phyloP scores from a whole-genome alignment of 2,329 filamentous ascomycete genomes.

The Dryadomyces quercivorus region DNA sequence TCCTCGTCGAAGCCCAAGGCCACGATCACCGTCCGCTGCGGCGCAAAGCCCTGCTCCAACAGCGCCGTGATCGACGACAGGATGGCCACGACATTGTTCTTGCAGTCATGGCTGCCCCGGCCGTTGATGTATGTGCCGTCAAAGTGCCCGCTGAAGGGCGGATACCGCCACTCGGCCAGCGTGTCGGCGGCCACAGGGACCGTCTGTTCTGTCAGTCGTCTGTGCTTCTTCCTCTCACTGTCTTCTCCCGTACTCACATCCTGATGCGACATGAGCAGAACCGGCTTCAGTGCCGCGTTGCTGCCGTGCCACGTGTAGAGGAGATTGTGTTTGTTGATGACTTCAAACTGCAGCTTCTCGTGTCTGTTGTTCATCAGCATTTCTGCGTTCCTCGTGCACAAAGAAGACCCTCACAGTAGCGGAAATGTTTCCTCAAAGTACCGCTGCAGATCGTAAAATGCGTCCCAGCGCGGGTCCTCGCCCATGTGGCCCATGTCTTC shows the following conservation, averaged over 20 bases:
- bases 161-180: slow-evolving; percentile 39
- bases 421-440: slow-evolving; percentile 39
- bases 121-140: slow-evolving; percentile 48
- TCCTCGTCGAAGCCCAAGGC: slow-evolving; percentile 54
- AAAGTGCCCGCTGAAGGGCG: slow-evolving; percentile 43
- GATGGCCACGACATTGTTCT: slow-evolving; percentile 44
- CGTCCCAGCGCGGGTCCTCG: slow-evolving; percentile 44
- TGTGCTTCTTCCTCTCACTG: too few relatives aligned
- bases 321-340: slow-evolving; percentile 45
- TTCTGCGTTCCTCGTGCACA: too few relatives aligned
- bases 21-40: slow-evolving; percentile 41
- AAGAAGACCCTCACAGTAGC: slow-evolving; percentile 17
- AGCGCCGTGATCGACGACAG: slow-evolving; percentile 43
- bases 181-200: slow-evolving; percentile 42
- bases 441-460: slow-evolving; percentile 39
- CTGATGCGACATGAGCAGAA: slow-evolving; percentile 48
- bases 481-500: slow-evolving; percentile 37
- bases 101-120: slow-evolving; percentile 46
- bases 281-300: slow-evolving; percentile 36
- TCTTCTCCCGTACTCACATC: slow-evolving; percentile 36
- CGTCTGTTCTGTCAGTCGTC: background rate
- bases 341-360: slow-evolving; percentile 32
- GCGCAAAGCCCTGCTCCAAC: slow-evolving; percentile 35
- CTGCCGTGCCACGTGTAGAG: slow-evolving; percentile 45
- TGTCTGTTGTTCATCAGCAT: slow-evolving; percentile 17